Percentiles rank a stretch among this genome's conserved stretches.
Evolutionary conservation across 2,329 filamentous ascomycete species (phyloP).

Genomic region (Colletotrichum australisinense): DNA sequence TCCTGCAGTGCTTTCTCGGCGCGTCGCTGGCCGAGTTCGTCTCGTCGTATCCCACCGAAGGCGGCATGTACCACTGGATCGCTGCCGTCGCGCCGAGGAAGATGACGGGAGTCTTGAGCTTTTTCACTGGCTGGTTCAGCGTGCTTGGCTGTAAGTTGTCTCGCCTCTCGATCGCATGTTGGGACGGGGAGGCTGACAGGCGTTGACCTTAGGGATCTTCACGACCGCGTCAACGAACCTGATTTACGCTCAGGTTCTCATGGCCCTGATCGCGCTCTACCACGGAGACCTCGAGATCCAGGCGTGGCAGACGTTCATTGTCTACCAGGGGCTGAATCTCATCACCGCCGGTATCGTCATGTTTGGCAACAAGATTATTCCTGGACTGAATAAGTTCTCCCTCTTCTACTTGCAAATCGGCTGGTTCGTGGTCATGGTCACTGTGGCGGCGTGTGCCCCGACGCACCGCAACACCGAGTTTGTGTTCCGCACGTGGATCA

Average conservation of each 20-base stretch:
- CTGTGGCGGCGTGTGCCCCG: slow-evolving; percentile 58
- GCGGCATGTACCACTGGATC: slow-evolving; percentile 64
- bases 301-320: slow-evolving; percentile 60
- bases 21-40: slow-evolving; percentile 60
- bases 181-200: not conserved
- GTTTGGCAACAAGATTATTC: slow-evolving; percentile 59
- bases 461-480: slow-evolving; percentile 57
- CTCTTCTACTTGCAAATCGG: slow-evolving; percentile 58
- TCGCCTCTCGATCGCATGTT: not conserved
- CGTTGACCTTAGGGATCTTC: slow-evolving; percentile 50
- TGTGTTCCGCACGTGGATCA: slow-evolving; percentile 63
- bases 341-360: slow-evolving; percentile 56
- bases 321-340: slow-evolving; percentile 55
- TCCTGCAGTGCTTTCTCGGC: slow-evolving; percentile 58
- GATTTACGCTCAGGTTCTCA: slow-evolving; percentile 54
- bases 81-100: slow-evolving; percentile 56
- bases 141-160: slow-evolving; percentile 48
- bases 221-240: slow-evolving; percentile 57
- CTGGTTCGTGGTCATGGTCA: slow-evolving; percentile 59
- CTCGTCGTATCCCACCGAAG: slow-evolving; percentile 59
- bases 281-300: slow-evolving; percentile 51
- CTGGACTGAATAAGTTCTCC: slow-evolving; percentile 55
- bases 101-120: slow-evolving; percentile 53
- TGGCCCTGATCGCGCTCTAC: slow-evolving; percentile 55
- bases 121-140: slow-evolving; percentile 56